Evolutionary conservation across 345 rosid species (phyloP).

Genomic region (Psidium guajava): DNA sequence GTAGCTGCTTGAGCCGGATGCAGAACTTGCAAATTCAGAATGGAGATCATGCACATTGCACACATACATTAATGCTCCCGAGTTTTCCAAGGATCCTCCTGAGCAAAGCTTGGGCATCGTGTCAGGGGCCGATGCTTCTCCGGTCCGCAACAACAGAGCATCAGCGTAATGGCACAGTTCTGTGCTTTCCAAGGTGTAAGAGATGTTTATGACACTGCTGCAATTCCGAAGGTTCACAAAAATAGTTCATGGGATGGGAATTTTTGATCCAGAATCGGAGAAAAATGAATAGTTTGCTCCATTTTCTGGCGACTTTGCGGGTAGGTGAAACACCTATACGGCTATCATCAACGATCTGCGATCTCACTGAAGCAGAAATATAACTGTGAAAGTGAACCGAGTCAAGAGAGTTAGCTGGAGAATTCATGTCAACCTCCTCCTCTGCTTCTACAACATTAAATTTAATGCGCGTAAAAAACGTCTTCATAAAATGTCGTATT

Average conservation of each 20-base stretch:
- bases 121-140: neutral
- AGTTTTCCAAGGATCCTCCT: neutral
- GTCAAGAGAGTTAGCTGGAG: neutral
- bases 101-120: neutral
- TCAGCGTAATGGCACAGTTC: neutral
- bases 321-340: neutral
- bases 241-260: neutral
- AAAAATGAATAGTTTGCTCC: neutral
- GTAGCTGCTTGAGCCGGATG: neutral
- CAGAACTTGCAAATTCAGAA: neutral
- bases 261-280: neutral
- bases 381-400: neutral
- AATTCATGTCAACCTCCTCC: neutral
- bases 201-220: neutral
- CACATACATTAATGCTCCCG: neutral
- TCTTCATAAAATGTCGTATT: neutral
- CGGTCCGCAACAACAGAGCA: neutral
- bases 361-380: neutral
- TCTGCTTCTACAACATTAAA: neutral
- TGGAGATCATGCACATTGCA: neutral
- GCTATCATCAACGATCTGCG: neutral
- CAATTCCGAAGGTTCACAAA: neutral
- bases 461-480: neutral
- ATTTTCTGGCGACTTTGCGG: neutral
- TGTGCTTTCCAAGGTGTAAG: neutral